Evolutionary conservation across 805 yeast species (phyloP).

Genomic region (Starmerella gropengiesseri): DNA sequence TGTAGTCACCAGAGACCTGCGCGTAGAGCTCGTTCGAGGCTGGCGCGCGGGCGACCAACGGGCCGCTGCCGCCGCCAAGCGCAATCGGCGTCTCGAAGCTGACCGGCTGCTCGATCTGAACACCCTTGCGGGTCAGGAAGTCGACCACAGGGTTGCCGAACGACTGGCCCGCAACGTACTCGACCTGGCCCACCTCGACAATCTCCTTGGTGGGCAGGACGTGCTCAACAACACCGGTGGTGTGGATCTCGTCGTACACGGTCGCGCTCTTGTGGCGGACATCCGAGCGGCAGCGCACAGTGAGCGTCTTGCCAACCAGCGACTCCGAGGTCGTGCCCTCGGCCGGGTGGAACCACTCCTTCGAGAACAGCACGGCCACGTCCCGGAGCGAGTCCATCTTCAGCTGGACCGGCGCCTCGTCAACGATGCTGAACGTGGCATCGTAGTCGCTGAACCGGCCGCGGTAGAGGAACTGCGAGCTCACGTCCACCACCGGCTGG

Average conservation of each 20-base stretch:
- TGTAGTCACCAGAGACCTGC: constrained; percentile 93
- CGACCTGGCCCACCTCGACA: constrained; percentile 69
- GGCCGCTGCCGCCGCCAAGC: constrained; percentile 38
- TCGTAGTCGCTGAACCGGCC: constrained; percentile 80
- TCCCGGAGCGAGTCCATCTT: constrained; percentile 67
- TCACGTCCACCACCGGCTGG: constrained; percentile 81
- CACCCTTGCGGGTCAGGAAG: constrained; percentile 82
- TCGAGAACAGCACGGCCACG: constrained; percentile 82
- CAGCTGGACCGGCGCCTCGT: constrained; percentile 80
- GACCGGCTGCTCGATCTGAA: constrained; percentile 87
- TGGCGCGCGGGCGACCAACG: constrained; percentile 56
- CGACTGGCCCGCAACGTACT: constrained; percentile 81
- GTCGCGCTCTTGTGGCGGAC: constrained; percentile 67
- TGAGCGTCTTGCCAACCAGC: constrained; percentile 65
- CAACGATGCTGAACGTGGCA: constrained; percentile 80
- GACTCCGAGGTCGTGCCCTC: constrained; percentile 46
- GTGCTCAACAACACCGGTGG: constrained; percentile 72
- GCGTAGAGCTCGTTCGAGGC: constrained; percentile 95
- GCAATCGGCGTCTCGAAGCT: constrained; percentile 85
- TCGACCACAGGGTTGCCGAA: constrained; percentile 97
- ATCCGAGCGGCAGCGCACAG: constrained; percentile 79
- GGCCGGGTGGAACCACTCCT: constrained; percentile 92
- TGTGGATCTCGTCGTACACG: constrained; percentile 67
- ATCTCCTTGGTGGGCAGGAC: constrained; percentile 90
- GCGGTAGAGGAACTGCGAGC: constrained; percentile 91